Base-by-base conservation (phyloP, 2,329 filamentous ascomycete genomes). In the Trichoderma gracile region DNA sequence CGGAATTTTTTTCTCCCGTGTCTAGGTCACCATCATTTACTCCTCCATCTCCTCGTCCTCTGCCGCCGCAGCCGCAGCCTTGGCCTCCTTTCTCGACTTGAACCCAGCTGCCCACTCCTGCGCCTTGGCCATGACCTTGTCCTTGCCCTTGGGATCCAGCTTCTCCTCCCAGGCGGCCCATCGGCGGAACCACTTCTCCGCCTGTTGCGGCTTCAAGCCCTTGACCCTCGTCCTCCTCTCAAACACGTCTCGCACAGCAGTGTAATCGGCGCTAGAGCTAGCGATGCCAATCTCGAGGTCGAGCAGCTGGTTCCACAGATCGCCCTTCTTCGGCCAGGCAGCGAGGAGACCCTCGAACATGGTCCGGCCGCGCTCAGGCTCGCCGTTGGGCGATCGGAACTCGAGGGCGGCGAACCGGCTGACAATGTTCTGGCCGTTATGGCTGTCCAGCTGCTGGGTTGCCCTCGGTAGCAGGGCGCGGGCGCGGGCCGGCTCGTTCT, bases 401-500 rank as follows among this genome's bases (percentile, higher is more conserved):
- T 99, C 95, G 23, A 99, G 85, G 19, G 91, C 89, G 0, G 91
- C 95, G 74, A 99, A 97, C 70, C 94, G 93, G 71, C 90, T 86
- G 63, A 94, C 92, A 0, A 96, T 84, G 66, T 87, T 85, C 14
- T 82, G 78, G 68, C 83, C 88, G 65, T 89, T 85, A 58, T 85
- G 84, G 21, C 81, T 76, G 27, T 89, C 88, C 3, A 99, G 86
- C 8, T 91, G 90, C 78, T 98, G 93, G 10, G 90, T 88, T 17
- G 95, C 94, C 47, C 94, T 90, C 3, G 89, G 84, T 6, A 98
- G 86, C 15, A 99, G 85, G 0, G 86, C 87, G 63, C 93, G 89
- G 3, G 89, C 91, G 8, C 88, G 86, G n/a, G 89, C 89, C 0
- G 92, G 86, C 12, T 89, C 84, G 65, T 84, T 81, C 66, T 86